These are phyloP conservation scores for Physcomitrium patens DNA, from an alignment of 225 moss, liverwort and hornwort species.

Conservation along the genomic window DNA sequence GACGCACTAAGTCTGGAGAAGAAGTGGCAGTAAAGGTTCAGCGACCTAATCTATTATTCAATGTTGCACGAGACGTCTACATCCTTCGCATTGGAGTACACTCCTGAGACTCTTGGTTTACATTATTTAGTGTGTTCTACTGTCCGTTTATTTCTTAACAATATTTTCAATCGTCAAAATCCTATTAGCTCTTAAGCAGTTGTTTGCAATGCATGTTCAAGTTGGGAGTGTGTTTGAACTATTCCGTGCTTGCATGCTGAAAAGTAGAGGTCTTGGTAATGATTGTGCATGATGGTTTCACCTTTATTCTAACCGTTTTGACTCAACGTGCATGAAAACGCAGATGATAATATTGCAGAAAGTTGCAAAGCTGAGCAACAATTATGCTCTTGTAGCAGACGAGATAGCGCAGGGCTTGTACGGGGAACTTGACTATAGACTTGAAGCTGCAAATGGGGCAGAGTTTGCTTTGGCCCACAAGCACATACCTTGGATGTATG, in stretches of 20 bases:
- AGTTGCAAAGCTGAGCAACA: slow-evolving; percentile 79
- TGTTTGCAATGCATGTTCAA: background rate
- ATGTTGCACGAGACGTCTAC: slow-evolving; percentile 89
- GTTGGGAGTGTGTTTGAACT: background rate
- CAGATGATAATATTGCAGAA: slow-evolving; percentile 79
- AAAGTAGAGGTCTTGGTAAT: slow-evolving; percentile 1
- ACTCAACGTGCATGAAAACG: slow-evolving; percentile 26
- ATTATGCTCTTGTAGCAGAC: slow-evolving; percentile 84
- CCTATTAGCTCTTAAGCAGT: background rate
- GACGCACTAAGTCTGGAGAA: slow-evolving; percentile 69
- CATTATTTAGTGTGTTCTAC: background rate
- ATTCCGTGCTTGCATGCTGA: background rate
- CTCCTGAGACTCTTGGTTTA: slow-evolving; percentile 9
- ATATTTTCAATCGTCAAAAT: background rate
- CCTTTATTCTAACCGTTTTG: slow-evolving; percentile 1
- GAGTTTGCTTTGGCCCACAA: slow-evolving; percentile 70
- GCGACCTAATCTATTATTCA: slow-evolving; percentile 85
- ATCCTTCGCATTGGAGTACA: slow-evolving; percentile 88
- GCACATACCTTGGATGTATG: slow-evolving; percentile 70
- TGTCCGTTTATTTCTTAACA: background rate
- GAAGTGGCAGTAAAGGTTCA: slow-evolving; percentile 98
- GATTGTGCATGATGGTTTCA: background rate
- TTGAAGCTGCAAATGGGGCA: slow-evolving; percentile 80
- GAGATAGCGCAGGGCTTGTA: slow-evolving; percentile 92
- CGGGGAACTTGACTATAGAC: slow-evolving; percentile 89